Conservation (phyloP, 1,284 basidiomycete species). For the Kalmanozyma brasiliensis region DNA sequence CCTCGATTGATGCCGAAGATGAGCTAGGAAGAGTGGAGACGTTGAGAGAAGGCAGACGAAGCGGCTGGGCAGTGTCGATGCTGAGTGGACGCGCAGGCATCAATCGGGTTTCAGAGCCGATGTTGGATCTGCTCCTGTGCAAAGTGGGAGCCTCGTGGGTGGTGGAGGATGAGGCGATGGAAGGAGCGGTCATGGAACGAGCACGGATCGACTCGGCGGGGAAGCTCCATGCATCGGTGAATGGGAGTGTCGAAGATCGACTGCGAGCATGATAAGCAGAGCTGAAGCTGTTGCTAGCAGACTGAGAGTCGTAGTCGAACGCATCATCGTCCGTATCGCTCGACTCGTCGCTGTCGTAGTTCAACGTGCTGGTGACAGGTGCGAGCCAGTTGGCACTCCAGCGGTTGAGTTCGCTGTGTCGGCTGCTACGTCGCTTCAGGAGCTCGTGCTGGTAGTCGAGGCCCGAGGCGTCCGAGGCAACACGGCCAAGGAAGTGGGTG, state of each 20-base stretch:
- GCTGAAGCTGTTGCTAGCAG: background rate
- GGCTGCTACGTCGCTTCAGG: constrained; percentile 35
- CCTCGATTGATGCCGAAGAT: constrained; percentile 3
- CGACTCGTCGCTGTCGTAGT: constrained; percentile 35
- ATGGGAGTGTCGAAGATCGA: constrained; percentile 31
- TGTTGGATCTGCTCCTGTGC: constrained; percentile 22
- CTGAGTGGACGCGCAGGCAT: constrained; percentile 47
- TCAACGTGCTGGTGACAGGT: constrained; percentile 22
- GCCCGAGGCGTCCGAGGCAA: constrained; percentile 42
- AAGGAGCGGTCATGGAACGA: constrained; percentile 29
- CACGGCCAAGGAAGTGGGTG: constrained; percentile 47
- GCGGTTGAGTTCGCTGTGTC: constrained; percentile 35
- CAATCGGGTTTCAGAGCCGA: constrained; percentile 19
- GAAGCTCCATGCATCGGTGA: background rate
- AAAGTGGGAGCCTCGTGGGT: constrained; percentile 10
- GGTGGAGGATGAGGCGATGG: constrained; percentile 8
- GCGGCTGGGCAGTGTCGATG: constrained; percentile 50
- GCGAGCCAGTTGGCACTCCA: constrained; percentile 43
- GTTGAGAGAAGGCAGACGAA: constrained; percentile 35
- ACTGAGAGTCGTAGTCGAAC: background rate
- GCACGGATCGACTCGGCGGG: constrained; percentile 26
- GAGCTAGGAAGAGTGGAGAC: constrained; percentile 15
- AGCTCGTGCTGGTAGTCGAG: constrained; percentile 39
- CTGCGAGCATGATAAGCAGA: constrained; percentile 15
- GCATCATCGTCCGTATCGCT: constrained; percentile 37